These are phyloP conservation scores for Diaporthe citri DNA, from an alignment of 2,329 filamentous ascomycete species.

Conservation along the genomic window DNA sequence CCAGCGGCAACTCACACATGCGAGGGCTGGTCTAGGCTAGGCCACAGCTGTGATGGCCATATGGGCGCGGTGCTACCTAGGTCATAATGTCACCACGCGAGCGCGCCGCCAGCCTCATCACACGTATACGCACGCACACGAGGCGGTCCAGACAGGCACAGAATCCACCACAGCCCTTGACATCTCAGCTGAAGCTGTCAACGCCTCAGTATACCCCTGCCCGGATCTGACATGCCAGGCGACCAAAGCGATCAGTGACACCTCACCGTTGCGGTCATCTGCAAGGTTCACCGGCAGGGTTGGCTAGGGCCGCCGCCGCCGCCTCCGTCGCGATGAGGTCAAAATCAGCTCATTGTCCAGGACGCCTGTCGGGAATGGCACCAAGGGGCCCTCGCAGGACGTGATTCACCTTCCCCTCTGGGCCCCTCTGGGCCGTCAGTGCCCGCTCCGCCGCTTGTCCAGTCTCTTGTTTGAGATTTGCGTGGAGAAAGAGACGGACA, in stretches of 20 bases:
- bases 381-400: neutral
- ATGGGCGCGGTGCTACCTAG: constrained; percentile 3
- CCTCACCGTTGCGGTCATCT: constrained; percentile 27
- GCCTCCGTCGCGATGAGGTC: constrained; percentile 14
- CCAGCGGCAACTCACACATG: neutral
- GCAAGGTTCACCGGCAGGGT: constrained; percentile 23
- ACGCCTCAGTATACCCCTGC: constrained; percentile 15
- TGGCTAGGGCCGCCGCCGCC: constrained; percentile 20
- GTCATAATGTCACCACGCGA: constrained; percentile 25
- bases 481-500: constrained; percentile 10
- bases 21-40: neutral
- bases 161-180: constrained; percentile 9
- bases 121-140: constrained; percentile 6
- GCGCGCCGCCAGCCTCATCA: constrained; percentile 21
- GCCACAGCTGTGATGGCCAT: neutral
- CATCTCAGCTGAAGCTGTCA: constrained; percentile 29
- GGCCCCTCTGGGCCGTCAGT: constrained; percentile 4
- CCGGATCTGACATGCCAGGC: constrained; percentile 29
- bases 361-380: constrained; percentile 4
- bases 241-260: constrained; percentile 28
- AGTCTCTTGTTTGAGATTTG: constrained; percentile 21
- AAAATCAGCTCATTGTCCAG: constrained; percentile 29
- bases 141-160: constrained; percentile 8
- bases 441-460: neutral
- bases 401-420: constrained; percentile 12